Base-by-base conservation (phyloP, 2,329 filamentous ascomycete genomes). In the Ambrosiella xylebori region DNA sequence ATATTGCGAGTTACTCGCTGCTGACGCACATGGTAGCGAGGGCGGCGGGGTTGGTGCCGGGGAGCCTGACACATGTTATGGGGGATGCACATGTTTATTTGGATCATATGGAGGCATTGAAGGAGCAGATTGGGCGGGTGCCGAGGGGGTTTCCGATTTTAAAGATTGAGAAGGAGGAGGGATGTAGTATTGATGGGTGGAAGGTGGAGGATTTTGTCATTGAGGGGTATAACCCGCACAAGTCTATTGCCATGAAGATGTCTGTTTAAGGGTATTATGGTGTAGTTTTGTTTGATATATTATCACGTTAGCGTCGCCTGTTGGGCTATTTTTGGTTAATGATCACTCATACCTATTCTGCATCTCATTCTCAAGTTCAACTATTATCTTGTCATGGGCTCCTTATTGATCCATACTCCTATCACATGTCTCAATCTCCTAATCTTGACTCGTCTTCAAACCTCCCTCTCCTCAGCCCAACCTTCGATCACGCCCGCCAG, bases 191-290 rank as follows among this genome's bases (percentile, higher is more conserved):
- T 65, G 93, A 98, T 68, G 88, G 88, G 1, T 97, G 93, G 89
- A 83, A 81, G 68, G 75, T 81, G 1, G 88, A 94, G 63, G 90
- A 98, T 61, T 91, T 98, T 68, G 82, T 85, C 60, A 79, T 98
- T 5, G 77, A 86, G 65, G 90, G 85, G 0, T 98, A 98, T 69
- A 80, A 90, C 54, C 91, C 93, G 59, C 88, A 96, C 69, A 91
- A 90, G 73, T 79, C 79, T 4, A 95, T 98, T 72, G 79, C 86
- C 50, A 98, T 98, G 93, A 96, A 97, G 74, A 98, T 98, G 93
- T 94, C 88, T 67, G 91, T 97, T 60, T 89, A 64, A 61, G 27
- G n/a, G 49, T 19, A 3, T 27, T 27, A 3, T 5, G 27, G 27
- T 27, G 40, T 41, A 12, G 40, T 11, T 41, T 8, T 41, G 40